Percentiles rank a stretch among this genome's conserved stretches.
Evolutionary conservation across 495 filamentous ascomycete species (phyloP).

Genomic region (Symbiotaphrina buchneri): DNA sequence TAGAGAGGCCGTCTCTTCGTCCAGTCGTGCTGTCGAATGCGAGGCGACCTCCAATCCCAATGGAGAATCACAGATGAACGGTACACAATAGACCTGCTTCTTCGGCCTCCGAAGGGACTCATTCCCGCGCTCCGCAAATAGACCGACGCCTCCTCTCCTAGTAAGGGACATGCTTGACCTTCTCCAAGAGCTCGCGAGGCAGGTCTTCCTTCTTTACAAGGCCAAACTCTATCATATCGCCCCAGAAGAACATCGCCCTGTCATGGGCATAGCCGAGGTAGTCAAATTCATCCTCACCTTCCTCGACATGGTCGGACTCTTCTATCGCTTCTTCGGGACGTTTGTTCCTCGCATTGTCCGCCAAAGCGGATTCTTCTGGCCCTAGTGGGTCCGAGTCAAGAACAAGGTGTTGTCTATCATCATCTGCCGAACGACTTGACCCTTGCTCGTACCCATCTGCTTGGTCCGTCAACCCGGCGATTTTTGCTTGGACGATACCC

Average conservation of each 20-base stretch:
- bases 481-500: constrained; percentile 88
- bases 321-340: constrained; percentile 4
- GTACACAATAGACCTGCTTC: no score
- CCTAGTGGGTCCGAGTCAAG: no score
- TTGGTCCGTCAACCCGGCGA: constrained; percentile 27
- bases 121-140: no score
- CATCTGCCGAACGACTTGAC: background rate
- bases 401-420: background rate
- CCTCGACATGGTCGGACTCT: constrained; percentile 6
- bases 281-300: constrained; percentile 56
- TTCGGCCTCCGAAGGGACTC: no score
- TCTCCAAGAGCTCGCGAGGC: constrained; percentile 30
- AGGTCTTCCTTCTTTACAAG: constrained; percentile 51
- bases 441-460: constrained; percentile 3
- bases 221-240: constrained; percentile 55
- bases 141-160: no score
- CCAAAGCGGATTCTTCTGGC: no score
- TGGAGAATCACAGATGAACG: no score
- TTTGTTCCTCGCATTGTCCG: background rate
- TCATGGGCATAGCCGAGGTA: constrained; percentile 84
- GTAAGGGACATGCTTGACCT: constrained; percentile 38
- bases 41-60: no score
- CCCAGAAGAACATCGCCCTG: constrained; percentile 80
- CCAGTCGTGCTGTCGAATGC: no score
- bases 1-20: no score